A percentile compares a stretch with the other conserved stretches of the same genome.
These are phyloP conservation scores for Sporothrix pallida DNA, from an alignment of 2,329 filamentous ascomycete genomes.

Conservation along the genomic window DNA sequence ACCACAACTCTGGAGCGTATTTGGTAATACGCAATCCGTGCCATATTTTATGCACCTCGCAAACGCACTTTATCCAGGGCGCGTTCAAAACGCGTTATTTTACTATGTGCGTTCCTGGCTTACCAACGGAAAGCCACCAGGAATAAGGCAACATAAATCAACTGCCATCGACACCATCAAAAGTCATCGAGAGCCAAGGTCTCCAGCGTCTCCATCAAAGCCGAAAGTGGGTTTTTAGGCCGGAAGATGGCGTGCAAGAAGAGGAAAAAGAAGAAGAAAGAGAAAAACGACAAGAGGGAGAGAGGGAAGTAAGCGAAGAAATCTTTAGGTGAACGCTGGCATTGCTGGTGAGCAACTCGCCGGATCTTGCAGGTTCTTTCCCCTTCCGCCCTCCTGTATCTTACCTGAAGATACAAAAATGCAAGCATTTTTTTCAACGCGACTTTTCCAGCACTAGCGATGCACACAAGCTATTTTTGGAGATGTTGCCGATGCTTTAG, in stretches of 20 bases:
- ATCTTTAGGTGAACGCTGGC: too few species aligned
- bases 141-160: too few species aligned
- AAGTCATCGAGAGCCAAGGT: not conserved
- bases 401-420: not conserved
- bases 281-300: not conserved
- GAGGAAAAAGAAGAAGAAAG: not conserved
- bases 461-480: constrained; percentile 22
- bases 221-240: not conserved
- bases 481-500: constrained; percentile 4
- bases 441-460: constrained; percentile 7
- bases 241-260: constrained; percentile 16
- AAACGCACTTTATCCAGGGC: too few species aligned
- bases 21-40: too few species aligned
- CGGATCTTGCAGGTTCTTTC: not conserved
- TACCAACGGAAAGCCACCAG: too few species aligned
- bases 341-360: not conserved
- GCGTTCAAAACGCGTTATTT: too few species aligned
- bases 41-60: too few species aligned
- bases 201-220: not conserved
- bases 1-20: too few species aligned
- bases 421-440: not conserved
- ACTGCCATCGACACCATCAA: not conserved
- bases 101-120: too few species aligned
- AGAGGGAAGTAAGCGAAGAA: too few species aligned
- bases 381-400: not conserved